Evolutionary conservation across 306 rosid genomes (phyloP).

Genomic region (Acacia melanoxylon): DNA sequence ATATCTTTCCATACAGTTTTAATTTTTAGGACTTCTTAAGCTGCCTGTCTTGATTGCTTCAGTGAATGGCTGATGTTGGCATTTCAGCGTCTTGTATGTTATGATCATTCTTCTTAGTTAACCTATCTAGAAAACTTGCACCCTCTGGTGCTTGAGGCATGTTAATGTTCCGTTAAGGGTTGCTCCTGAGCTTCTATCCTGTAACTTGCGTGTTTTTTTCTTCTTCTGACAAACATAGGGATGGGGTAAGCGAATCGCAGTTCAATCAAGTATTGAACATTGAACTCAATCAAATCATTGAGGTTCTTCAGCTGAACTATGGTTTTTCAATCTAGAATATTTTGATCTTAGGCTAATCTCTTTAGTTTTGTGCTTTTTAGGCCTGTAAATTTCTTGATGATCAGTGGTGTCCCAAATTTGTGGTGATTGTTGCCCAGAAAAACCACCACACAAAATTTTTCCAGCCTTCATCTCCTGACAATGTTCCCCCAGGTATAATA

Average conservation of each 20-base stretch:
- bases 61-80: background rate
- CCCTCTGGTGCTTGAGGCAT: background rate
- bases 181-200: background rate
- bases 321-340: background rate
- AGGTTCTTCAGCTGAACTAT: conserved; percentile 44
- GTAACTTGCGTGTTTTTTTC: background rate
- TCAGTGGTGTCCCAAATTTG: conserved; percentile 78
- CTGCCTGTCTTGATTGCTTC: background rate
- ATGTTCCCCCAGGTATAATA: conserved; percentile 79
- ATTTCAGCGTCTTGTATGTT: background rate
- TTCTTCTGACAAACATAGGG: conserved; percentile 49
- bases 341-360: background rate
- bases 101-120: background rate
- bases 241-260: conserved; percentile 93
- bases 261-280: conserved; percentile 86
- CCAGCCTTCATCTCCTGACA: conserved; percentile 69
- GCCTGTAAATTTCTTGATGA: conserved; percentile 89
- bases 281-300: conserved; percentile 76
- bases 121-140: background rate
- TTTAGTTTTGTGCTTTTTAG: conserved; percentile 27
- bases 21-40: background rate
- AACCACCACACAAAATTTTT: conserved; percentile 93
- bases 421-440: conserved; percentile 86
- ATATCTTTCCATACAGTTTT: no score
- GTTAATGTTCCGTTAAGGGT: background rate